Evolutionary conservation across 2,329 filamentous ascomycete species (phyloP).

Genomic region (Periglandula ipomoeae): DNA sequence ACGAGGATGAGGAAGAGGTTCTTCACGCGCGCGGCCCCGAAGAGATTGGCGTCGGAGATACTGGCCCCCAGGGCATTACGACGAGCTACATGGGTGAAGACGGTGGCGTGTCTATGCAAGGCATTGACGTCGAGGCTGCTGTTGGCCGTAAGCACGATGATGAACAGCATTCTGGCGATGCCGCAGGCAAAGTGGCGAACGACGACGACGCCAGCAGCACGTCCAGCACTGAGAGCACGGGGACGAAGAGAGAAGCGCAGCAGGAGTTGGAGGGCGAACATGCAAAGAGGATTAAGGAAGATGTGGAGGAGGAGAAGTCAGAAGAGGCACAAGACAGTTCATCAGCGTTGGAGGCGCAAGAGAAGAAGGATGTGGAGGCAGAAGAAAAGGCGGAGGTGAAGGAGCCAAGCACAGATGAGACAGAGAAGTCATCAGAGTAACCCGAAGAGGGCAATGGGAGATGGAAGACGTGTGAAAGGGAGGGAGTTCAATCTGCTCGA

Average conservation of each 20-base stretch:
- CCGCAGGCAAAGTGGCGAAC: constrained; percentile 17
- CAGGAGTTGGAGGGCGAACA: constrained; percentile 32
- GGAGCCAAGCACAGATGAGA: no score
- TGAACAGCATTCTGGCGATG: constrained; percentile 13
- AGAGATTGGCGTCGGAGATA: constrained; percentile 76
- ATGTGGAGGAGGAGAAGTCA: constrained; percentile 7
- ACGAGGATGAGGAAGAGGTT: constrained; percentile 49
- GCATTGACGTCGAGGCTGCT: constrained; percentile 52
- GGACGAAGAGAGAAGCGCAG: constrained; percentile 48
- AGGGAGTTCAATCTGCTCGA: no score
- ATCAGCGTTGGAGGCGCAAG: neutral
- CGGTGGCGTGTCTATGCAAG: constrained; percentile 38
- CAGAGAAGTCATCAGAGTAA: no score
- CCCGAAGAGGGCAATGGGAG: no score
- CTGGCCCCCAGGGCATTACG: constrained; percentile 58
- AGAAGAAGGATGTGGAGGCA: neutral
- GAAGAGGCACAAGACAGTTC: no score
- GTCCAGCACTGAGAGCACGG: constrained; percentile 22
- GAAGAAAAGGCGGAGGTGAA: neutral
- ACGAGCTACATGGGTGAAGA: constrained; percentile 30
- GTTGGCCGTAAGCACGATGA: constrained; percentile 41
- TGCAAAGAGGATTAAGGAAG: constrained; percentile 43
- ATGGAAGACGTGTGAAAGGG: no score
- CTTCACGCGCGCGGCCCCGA: constrained; percentile 81
- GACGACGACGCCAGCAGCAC: constrained; percentile 17